Evolutionary conservation across 73 alveolate genomes (phyloP).

Genomic region (Paramecium tetraurelia): DNA sequence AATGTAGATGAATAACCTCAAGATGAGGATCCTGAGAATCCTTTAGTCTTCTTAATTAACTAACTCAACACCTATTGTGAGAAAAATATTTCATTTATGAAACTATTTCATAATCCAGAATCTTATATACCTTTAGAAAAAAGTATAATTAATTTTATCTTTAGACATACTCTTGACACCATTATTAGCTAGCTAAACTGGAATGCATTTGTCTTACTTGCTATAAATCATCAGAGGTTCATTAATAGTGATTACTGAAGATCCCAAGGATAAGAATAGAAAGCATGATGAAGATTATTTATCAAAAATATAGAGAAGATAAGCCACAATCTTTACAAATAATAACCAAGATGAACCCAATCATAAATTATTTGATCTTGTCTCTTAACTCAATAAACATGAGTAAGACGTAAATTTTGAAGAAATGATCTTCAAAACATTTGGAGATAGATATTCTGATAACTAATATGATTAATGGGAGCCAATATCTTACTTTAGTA

Average conservation of each 20-base stretch:
- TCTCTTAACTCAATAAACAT: background rate
- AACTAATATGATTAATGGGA: background rate
- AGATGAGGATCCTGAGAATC: background rate
- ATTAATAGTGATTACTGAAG: background rate
- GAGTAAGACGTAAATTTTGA: background rate
- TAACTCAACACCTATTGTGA: background rate
- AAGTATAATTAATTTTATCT: background rate
- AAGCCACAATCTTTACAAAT: background rate
- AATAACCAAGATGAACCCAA: background rate
- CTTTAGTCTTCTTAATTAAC: background rate
- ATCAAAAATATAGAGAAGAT: background rate
- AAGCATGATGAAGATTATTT: background rate
- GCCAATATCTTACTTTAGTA: background rate
- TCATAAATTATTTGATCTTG: background rate
- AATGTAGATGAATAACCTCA: background rate
- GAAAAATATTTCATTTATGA: background rate
- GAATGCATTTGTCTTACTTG: background rate
- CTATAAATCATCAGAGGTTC: background rate
- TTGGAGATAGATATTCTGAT: background rate
- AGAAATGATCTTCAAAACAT: background rate
- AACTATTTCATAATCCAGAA: slow-evolving; percentile 19
- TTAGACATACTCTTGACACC: background rate
- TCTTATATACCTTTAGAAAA: background rate
- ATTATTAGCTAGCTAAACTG: background rate
- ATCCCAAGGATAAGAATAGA: background rate